Conservation (phyloP, 805 yeast genomes). For the Yueomyces sinensis region DNA sequence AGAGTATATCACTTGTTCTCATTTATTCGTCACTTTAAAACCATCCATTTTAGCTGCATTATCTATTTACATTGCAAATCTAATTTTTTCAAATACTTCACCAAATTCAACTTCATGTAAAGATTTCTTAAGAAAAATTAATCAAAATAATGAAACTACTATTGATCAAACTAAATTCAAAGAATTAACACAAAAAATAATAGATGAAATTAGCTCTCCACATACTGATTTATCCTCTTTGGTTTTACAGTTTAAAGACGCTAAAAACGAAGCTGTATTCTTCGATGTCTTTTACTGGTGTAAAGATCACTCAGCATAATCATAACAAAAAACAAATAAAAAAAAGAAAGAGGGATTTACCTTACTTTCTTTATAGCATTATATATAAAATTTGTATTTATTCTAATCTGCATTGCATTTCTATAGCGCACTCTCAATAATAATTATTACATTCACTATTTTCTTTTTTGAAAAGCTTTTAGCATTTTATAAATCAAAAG, state of each 20-base stretch:
- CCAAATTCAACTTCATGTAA: neutral
- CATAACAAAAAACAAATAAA: no score
- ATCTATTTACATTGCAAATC: slow-evolving; percentile 41
- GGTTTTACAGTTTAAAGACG: slow-evolving; percentile 11
- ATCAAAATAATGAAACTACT: slow-evolving; percentile 19
- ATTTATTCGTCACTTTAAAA: slow-evolving; percentile 53
- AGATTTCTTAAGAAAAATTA: slow-evolving; percentile 11
- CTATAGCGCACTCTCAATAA: no score
- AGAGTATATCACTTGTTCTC: slow-evolving; percentile 65
- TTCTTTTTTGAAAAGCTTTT: no score
- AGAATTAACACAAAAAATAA: slow-evolving; percentile 12
- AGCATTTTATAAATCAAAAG: no score
- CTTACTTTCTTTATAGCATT: no score
- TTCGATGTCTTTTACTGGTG: slow-evolving; percentile 10
- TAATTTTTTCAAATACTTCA: slow-evolving; percentile 23
- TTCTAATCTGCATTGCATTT: no score
- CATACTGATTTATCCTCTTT: slow-evolving; percentile 19
- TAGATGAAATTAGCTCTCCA: slow-evolving; percentile 18
- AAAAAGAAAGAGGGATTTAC: no score
- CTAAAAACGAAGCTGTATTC: slow-evolving; percentile 10
- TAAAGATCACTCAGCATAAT: slow-evolving; percentile 1
- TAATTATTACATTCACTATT: no score
- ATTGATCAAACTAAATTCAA: slow-evolving; percentile 11
- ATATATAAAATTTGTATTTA: no score
- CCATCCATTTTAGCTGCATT: slow-evolving; percentile 76